Percentiles rank a stretch among this genome's conserved stretches.
Conservation (phyloP, 75 land plant genomes). For the Picea glauca region DNA sequence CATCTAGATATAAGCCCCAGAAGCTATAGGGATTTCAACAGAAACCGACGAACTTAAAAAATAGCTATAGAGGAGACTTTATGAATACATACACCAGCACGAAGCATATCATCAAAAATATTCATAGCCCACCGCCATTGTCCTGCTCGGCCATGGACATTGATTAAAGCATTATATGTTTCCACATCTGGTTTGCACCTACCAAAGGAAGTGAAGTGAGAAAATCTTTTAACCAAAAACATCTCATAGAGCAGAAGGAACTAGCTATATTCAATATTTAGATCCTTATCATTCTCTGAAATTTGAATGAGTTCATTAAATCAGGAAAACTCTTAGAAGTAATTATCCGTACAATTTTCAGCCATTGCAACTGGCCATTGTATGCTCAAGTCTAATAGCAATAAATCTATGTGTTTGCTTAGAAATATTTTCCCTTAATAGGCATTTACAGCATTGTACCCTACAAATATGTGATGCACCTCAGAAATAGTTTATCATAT, state of each 20-base stretch:
- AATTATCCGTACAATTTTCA: neutral
- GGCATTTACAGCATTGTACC: too few relatives aligned
- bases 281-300: neutral
- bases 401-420: neutral
- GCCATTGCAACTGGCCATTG: neutral
- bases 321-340: neutral
- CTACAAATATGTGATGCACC: too few relatives aligned
- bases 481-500: too few relatives aligned
- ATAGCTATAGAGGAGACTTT: neutral
- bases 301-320: neutral
- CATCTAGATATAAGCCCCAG: neutral
- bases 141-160: slow-evolving; percentile 88
- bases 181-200: slow-evolving; percentile 98
- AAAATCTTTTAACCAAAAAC: neutral
- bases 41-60: neutral
- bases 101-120: slow-evolving; percentile 95
- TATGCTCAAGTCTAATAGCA: neutral
- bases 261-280: neutral
- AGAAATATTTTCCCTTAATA: neutral
- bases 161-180: slow-evolving; percentile 91
- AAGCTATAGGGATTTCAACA: neutral
- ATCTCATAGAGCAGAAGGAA: neutral
- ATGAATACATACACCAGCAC: slow-evolving; percentile 74
- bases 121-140: slow-evolving; percentile 93
- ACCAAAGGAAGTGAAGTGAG: neutral